Base-by-base conservation (phyloP, 1,139 yeast genomes). In the Sugiyamaella grinbergsii region DNA sequence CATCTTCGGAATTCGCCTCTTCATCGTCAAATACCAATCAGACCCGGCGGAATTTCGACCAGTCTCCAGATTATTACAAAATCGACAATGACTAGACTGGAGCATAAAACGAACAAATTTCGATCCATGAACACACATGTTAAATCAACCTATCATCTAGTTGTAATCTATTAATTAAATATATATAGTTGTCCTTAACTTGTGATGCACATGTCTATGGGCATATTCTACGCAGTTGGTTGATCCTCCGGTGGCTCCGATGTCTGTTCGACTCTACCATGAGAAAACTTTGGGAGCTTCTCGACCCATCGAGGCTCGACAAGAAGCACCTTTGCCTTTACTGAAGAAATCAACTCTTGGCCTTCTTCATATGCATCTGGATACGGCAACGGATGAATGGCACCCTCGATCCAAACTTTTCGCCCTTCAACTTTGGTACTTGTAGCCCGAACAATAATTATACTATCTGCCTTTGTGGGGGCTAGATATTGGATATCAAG, bases 341-440 rank as follows among this genome's bases (percentile, higher is more conserved):
- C 70, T 0, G 62, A 59, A 7, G 40, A 34, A 11, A 44, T 51
- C 18, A 58, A 49, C 13, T 58, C 56, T 11, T 53, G 46, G 7
- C 47, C 52, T 1, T 49, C 29, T 13, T 49, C 49, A 46, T 57
- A 60, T 10, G 51, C 56, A 1, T 48, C 53, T 4, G 51, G 53
- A 18, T 22, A 23, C 10, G 61, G 62, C 29, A 58, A 37, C 16
- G 50, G 49, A 20, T 23, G 32, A 16, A 60, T 54, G 16, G 33
- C 41, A 2, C 96, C 97, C 33, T 78, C 74, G 43, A 89, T 86
- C 50, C 82, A 78, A 45, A 85, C 90, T 68, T 90, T 91, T 39
- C 98, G 74, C 0, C 97, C 96, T 56, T 83, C 83, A 10, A 72
- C 67, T 60, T 85, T 83, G 7, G 70, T 69, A 0, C 91, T 90